Conservation (phyloP, 331 rosid species). For the Pyrus hybrid region DNA sequence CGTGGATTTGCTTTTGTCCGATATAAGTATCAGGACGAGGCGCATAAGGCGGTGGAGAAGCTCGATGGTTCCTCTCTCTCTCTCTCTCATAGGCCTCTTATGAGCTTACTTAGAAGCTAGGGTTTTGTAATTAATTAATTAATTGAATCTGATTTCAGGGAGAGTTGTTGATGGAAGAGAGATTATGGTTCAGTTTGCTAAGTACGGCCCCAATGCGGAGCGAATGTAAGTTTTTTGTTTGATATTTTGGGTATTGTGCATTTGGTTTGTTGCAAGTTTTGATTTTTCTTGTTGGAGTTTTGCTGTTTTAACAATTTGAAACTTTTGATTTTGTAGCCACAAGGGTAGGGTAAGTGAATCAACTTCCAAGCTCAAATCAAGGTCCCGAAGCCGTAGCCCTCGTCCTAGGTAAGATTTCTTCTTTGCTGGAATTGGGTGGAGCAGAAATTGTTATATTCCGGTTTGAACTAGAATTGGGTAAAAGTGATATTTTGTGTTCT, state of each 20-base stretch:
- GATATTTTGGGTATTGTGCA: not conserved
- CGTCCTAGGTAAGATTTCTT: constrained; percentile 50
- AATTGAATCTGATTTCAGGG: constrained; percentile 21
- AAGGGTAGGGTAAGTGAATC: constrained; percentile 55
- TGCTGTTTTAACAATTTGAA: not conserved
- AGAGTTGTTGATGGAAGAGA: constrained; percentile 67
- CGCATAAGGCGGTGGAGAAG: constrained; percentile 59
- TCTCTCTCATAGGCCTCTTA: not conserved
- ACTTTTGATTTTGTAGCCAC: constrained; percentile 23
- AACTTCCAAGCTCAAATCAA: constrained; percentile 37
- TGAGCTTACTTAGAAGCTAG: not conserved
- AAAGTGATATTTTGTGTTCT: not conserved
- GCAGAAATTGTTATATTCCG: not conserved
- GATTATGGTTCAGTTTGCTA: constrained; percentile 81
- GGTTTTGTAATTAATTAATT: not conserved
- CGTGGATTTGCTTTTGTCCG: constrained; percentile 70
- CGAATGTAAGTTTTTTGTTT: constrained; percentile 35
- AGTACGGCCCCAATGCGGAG: constrained; percentile 78
- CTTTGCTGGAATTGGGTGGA: not conserved
- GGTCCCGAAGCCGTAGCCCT: constrained; percentile 67
- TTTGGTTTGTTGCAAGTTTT: not conserved
- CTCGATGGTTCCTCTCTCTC: constrained; percentile 39
- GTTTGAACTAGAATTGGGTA: not conserved
- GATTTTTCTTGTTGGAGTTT: not conserved
- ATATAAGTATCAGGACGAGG: constrained; percentile 67